Conservation (phyloP, 2,329 filamentous ascomycete genomes). For the Fusarium hostae region DNA sequence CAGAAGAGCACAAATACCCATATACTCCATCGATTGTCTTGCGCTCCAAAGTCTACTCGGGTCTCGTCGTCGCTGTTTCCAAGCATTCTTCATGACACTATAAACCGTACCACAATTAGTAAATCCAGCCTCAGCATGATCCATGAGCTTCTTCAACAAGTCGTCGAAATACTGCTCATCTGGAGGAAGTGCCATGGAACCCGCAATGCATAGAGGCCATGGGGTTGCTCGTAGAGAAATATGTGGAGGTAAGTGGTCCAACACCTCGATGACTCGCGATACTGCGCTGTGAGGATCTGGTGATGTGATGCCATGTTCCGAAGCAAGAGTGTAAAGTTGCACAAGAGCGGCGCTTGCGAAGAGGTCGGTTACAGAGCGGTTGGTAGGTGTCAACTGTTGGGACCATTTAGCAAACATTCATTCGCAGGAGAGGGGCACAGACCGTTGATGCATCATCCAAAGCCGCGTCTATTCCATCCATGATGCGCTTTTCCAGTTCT, state of each 20-base stretch:
- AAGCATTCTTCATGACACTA: slow-evolving; percentile 26
- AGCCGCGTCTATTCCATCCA: not conserved
- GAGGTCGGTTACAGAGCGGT: slow-evolving; percentile 11
- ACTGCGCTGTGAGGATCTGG: slow-evolving; percentile 1
- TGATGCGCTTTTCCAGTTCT: not conserved
- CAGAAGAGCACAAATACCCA: slow-evolving; percentile 36
- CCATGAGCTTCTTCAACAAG: slow-evolving; percentile 8
- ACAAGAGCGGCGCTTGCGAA: slow-evolving; percentile 31
- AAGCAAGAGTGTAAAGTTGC: slow-evolving; percentile 14
- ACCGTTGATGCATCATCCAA: not conserved
- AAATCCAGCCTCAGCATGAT: slow-evolving; percentile 13
- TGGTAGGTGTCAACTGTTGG: not conserved
- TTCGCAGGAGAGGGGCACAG: not conserved
- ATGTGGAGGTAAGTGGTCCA: slow-evolving; percentile 12
- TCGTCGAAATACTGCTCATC: slow-evolving; percentile 33
- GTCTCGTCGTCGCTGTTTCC: slow-evolving; percentile 2
- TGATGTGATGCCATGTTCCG: not conserved
- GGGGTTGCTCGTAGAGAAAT: slow-evolving; percentile 23
- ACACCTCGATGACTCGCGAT: slow-evolving; percentile 1
- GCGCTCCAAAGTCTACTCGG: slow-evolving; percentile 25
- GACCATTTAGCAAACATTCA: not conserved
- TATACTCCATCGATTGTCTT: slow-evolving; percentile 24
- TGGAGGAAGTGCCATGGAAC: slow-evolving; percentile 16
- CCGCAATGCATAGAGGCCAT: slow-evolving; percentile 34
- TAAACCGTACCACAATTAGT: slow-evolving; percentile 34